Conservation (phyloP, 768 basidiomycete species). For the Russula emetica region DNA sequence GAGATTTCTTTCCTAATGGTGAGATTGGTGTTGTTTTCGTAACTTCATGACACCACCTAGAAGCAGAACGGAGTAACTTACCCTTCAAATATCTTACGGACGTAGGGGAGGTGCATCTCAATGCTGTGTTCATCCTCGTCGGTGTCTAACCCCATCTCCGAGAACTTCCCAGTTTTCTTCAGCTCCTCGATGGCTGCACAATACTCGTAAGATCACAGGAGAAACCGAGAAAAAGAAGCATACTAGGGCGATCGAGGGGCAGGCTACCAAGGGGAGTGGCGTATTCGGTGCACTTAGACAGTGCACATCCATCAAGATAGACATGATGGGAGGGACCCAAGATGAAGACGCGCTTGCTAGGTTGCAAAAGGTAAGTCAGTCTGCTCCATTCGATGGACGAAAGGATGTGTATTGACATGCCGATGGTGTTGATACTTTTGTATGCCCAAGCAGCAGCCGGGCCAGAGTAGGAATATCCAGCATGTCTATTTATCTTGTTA, state of each 20-base stretch:
- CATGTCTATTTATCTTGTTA: constrained; percentile 59
- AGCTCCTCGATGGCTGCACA: constrained; percentile 62
- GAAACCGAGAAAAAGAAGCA: constrained; percentile 31
- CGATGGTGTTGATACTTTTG: constrained; percentile 72
- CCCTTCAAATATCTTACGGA: constrained; percentile 82
- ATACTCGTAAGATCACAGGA: constrained; percentile 2
- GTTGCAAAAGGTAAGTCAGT: background rate
- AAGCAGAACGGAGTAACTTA: constrained; percentile 34
- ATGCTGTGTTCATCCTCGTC: constrained; percentile 97
- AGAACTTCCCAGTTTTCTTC: constrained; percentile 61
- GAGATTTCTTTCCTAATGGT: constrained; percentile 59
- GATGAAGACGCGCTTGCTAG: constrained; percentile 86
- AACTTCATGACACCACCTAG: background rate
- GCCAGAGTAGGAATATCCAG: constrained; percentile 94
- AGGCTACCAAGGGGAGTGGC: constrained; percentile 83
- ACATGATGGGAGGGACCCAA: constrained; percentile 95
- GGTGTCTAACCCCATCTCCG: constrained; percentile 54
- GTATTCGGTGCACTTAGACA: constrained; percentile 74
- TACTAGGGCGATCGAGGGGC: constrained; percentile 74
- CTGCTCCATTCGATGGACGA: constrained; percentile 1
- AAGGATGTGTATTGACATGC: constrained; percentile 57
- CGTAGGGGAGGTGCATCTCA: constrained; percentile 95
- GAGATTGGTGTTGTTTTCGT: background rate
- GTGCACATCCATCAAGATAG: constrained; percentile 81
- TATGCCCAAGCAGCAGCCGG: constrained; percentile 96